A percentile compares a stretch with the other conserved stretches of the same genome.
Conservation (phyloP, 768 basidiomycete species). For the Tulasnella sp. region DNA sequence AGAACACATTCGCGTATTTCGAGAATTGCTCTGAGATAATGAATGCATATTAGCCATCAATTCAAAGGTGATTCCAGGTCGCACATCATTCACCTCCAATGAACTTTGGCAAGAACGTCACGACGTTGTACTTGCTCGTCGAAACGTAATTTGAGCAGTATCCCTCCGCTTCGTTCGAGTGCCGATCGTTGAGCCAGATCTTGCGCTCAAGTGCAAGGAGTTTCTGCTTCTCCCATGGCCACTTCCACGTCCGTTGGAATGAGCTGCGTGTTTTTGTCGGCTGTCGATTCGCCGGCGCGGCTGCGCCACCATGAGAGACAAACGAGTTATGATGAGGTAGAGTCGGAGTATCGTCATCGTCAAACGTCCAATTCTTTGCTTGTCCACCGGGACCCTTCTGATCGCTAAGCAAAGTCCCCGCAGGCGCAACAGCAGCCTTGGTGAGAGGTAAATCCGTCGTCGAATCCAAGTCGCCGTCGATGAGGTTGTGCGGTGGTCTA, state of each 20-base stretch:
- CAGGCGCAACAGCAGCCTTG: slow-evolving; percentile 38
- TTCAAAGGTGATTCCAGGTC: background rate
- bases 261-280: background rate
- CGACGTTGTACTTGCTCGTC: slow-evolving; percentile 89
- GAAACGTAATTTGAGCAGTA: slow-evolving; percentile 77
- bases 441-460: slow-evolving; percentile 44
- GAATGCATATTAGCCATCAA: background rate
- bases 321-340: too few relatives aligned
- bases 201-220: slow-evolving; percentile 62
- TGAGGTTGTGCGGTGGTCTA: background rate
- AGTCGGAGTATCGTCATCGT: slow-evolving; percentile 40
- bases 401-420: slow-evolving; percentile 13
- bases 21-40: slow-evolving; percentile 78
- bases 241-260: slow-evolving; percentile 48
- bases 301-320: too few relatives aligned
- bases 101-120: slow-evolving; percentile 87
- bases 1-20: slow-evolving; percentile 97
- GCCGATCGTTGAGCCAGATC: slow-evolving; percentile 69
- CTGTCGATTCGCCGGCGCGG: slow-evolving; percentile 31
- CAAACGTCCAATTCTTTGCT: slow-evolving; percentile 65
- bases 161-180: slow-evolving; percentile 46
- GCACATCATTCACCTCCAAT: slow-evolving; percentile 52
- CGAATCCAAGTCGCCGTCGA: slow-evolving; percentile 5
- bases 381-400: slow-evolving; percentile 16
- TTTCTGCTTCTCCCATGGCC: slow-evolving; percentile 73